These are phyloP conservation scores for Oxytropis ochrocephala DNA, from an alignment of 306 rosid species.

Conservation along the genomic window DNA sequence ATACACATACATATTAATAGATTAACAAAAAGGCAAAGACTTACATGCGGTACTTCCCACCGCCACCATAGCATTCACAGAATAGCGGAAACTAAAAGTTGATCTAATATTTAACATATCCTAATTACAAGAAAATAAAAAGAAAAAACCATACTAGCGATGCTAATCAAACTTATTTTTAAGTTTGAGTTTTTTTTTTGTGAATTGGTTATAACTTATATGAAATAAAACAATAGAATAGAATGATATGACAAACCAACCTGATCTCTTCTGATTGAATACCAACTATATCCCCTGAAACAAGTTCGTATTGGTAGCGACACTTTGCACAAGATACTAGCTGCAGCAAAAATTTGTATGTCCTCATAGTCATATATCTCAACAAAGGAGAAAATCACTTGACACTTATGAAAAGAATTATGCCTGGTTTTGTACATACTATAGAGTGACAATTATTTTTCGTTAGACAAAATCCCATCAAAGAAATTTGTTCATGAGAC, in stretches of 20 bases:
- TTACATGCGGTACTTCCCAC: neutral
- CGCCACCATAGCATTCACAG: neutral
- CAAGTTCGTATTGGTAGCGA: slow-evolving; percentile 84
- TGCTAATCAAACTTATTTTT: neutral
- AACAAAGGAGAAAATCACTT: neutral
- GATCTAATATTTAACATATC: neutral
- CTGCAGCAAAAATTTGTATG: slow-evolving; percentile 43
- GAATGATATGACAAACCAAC: slow-evolving; percentile 41
- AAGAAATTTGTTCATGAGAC: neutral
- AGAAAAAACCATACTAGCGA: neutral
- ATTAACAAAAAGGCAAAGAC: slow-evolving; percentile 20
- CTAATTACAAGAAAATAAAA: neutral
- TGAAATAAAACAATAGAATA: slow-evolving; percentile 8
- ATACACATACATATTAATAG: slow-evolving; percentile 31
- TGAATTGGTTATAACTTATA: neutral
- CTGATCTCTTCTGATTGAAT: slow-evolving; percentile 94
- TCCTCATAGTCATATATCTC: slow-evolving; percentile 8
- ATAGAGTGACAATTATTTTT: neutral
- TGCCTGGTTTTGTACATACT: neutral
- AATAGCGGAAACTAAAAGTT: slow-evolving; percentile 13
- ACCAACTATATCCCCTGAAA: slow-evolving; percentile 73
- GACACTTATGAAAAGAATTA: neutral
- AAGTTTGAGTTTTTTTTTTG: neutral
- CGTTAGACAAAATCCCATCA: neutral
- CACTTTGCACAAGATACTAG: slow-evolving; percentile 86